These are phyloP conservation scores for Annona cherimola DNA, from an alignment of 164 flowering plant genomes.

Conservation along the genomic window DNA sequence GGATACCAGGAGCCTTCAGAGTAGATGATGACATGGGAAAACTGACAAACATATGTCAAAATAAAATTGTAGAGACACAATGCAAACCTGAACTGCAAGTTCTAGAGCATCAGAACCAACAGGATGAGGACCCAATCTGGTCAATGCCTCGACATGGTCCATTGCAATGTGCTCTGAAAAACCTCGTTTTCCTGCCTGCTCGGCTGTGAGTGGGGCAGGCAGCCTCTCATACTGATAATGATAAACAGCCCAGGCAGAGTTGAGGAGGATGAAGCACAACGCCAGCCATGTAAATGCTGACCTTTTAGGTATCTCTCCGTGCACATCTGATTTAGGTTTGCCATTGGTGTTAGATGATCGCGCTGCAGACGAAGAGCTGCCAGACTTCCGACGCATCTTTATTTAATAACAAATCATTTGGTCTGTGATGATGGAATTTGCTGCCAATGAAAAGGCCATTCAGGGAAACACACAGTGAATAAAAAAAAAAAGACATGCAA, in stretches of 20 bases:
- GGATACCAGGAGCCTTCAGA: not conserved
- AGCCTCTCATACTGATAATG: constrained; percentile 54
- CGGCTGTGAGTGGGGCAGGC: constrained; percentile 55
- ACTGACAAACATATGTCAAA: not conserved
- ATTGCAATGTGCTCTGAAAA: constrained; percentile 77
- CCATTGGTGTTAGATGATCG: constrained; percentile 4
- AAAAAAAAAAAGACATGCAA: not conserved
- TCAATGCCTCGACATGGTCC: constrained; percentile 68
- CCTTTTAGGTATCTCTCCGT: constrained; percentile 27
- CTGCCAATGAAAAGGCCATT: not conserved
- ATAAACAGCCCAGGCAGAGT: constrained; percentile 54
- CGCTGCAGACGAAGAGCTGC: constrained; percentile 9
- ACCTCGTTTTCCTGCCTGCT: constrained; percentile 79
- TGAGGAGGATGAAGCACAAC: constrained; percentile 31
- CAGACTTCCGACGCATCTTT: constrained; percentile 14
- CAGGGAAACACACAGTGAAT: not conserved
- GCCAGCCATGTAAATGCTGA: constrained; percentile 44
- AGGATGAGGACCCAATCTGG: constrained; percentile 79
- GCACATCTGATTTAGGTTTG: not conserved
- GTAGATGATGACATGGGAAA: not conserved
- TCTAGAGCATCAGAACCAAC: constrained; percentile 85
- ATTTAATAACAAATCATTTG: not conserved
- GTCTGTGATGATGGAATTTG: not conserved
- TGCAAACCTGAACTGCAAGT: constrained; percentile 62
- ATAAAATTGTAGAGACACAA: not conserved